Conservation (phyloP, 1,284 basidiomycete species). For the Microbotryum scabiosae region DNA sequence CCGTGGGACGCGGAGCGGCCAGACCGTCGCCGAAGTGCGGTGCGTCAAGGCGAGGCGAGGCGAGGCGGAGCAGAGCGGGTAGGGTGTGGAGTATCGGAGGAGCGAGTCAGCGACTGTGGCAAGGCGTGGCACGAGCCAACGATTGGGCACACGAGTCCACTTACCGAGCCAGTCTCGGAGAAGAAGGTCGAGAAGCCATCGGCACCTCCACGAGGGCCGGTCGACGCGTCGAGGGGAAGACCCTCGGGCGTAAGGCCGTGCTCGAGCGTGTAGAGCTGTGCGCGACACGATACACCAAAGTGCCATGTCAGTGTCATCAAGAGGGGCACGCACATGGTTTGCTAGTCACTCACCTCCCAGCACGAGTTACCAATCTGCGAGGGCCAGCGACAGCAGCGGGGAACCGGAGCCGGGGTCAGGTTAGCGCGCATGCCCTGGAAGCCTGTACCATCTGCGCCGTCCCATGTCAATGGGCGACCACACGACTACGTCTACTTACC, state of each 20-base stretch:
- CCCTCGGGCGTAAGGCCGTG: constrained; percentile 97
- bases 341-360: constrained; percentile 53
- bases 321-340: too few relatives aligned
- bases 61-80: background rate
- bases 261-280: constrained; percentile 82
- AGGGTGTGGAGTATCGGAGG: background rate
- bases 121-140: constrained; percentile 7
- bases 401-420: background rate
- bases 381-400: constrained; percentile 1
- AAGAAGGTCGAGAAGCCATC: constrained; percentile 95
- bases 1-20: background rate
- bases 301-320: background rate
- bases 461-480: constrained; percentile 23
- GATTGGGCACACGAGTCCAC: constrained; percentile 1
- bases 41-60: too few relatives aligned
- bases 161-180: constrained; percentile 66
- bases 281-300: background rate
- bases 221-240: constrained; percentile 53
- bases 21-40: too few relatives aligned
- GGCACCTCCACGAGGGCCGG: constrained; percentile 2
- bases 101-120: constrained; percentile 30
- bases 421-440: background rate
- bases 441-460: background rate
- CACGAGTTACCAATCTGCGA: constrained; percentile 30
- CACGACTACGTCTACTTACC: constrained; percentile 84